These are phyloP conservation scores for Pleurostoma richardsiae DNA, from an alignment of 2,329 filamentous ascomycete genomes.

Conservation along the genomic window DNA sequence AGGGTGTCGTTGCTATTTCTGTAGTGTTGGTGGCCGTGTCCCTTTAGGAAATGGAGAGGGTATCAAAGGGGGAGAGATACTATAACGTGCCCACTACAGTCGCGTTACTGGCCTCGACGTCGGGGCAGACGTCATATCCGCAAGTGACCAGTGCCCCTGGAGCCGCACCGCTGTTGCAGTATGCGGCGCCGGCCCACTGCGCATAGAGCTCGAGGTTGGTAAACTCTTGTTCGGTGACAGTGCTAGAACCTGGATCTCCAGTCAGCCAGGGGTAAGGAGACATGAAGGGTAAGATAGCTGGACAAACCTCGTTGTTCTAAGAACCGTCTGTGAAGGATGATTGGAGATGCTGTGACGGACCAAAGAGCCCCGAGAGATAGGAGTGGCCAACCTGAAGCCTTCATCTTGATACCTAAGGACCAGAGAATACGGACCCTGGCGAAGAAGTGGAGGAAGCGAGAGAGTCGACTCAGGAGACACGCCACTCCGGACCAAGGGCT, in stretches of 20 bases:
- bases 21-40: conserved; percentile 4
- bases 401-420: background rate
- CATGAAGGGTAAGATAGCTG: background rate
- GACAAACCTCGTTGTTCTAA: background rate
- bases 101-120: conserved; percentile 34
- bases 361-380: background rate
- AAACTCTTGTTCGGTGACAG: conserved; percentile 25
- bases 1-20: conserved; percentile 10
- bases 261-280: conserved; percentile 4
- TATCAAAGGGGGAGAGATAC: conserved; percentile 17
- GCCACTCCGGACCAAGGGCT: too few species aligned
- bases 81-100: conserved; percentile 36
- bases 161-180: conserved; percentile 43
- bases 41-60: background rate
- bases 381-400: background rate
- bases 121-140: conserved; percentile 33
- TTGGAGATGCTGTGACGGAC: background rate
- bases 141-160: conserved; percentile 37
- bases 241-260: conserved; percentile 5
- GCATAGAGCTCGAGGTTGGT: conserved; percentile 39
- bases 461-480: too few species aligned
- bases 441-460: too few species aligned
- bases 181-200: conserved; percentile 46
- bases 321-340: background rate
- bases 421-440: background rate